Percentiles rank a stretch among this genome's conserved stretches.
Conservation (phyloP, 192 early-diverging fungal species). For the Pilaira anomala region DNA sequence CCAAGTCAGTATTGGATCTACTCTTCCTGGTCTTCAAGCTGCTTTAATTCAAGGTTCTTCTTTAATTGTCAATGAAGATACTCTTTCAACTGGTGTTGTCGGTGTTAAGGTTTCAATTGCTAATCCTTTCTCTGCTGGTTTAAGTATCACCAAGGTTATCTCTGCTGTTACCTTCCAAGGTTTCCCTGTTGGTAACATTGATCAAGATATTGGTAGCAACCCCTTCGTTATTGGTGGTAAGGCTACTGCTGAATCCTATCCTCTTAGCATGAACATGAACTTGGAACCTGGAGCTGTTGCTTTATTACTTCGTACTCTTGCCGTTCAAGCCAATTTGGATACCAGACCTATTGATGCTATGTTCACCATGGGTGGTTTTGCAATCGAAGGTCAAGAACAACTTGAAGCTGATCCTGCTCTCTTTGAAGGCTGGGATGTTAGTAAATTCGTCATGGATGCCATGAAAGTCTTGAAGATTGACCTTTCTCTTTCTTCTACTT, state of each 20-base stretch:
- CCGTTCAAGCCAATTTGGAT: conserved; percentile 43
- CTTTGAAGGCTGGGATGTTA: conserved; percentile 48
- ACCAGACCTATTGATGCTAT: conserved; percentile 45
- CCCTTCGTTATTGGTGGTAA: conserved; percentile 43
- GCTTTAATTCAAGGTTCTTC: conserved; percentile 40
- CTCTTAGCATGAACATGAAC: conserved; percentile 46
- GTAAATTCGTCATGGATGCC: conserved; percentile 42
- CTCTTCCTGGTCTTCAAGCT: conserved; percentile 47
- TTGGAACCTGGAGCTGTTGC: conserved; percentile 46
- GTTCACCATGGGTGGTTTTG: conserved; percentile 40
- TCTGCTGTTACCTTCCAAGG: conserved; percentile 44
- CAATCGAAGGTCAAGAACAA: conserved; percentile 32
- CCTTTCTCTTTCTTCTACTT: conserved; percentile 42
- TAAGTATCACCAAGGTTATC: conserved; percentile 48
- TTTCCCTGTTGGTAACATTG: conserved; percentile 42
- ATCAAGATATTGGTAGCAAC: conserved; percentile 41
- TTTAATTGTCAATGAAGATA: conserved; percentile 42
- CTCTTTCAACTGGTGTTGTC: conserved; percentile 42
- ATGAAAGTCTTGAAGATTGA: conserved; percentile 49
- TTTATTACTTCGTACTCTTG: conserved; percentile 44
- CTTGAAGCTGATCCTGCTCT: conserved; percentile 20
- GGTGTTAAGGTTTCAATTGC: conserved; percentile 45
- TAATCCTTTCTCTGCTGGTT: conserved; percentile 52
- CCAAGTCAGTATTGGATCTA: conserved; percentile 38
- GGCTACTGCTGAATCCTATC: conserved; percentile 32